Evolutionary conservation across 2,329 filamentous ascomycete species (phyloP), one percentile per base, ranked within the genome.

Genomic region (Fusarium burgessii): DNA sequence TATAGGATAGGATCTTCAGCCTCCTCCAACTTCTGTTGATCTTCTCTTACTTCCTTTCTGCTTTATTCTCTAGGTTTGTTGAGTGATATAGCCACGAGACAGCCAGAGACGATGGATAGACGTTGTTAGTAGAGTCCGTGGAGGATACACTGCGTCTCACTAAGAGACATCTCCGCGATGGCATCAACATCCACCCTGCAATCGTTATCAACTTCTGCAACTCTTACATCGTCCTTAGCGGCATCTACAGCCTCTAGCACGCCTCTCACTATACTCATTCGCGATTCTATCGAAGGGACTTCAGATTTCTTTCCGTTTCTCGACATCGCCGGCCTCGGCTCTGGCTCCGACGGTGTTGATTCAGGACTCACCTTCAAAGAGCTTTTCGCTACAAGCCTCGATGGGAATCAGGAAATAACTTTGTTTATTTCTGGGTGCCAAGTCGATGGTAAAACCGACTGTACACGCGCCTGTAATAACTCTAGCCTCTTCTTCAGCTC

Each of bases 261-360:
- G 10, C 72, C 78, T 7, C 75, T 81, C 20, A 75, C 68, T 14
- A 68, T 81, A 38, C 66, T 79, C 45, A 62, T 81, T 56, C 75
- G 72, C 36, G 51, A 69, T 50, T 72, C 68, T 58, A 76, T 81
- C 17, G 77, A 77, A 23, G 79, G 78, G 60, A 78, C 77, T 7
- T 75, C 76, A 1, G 78, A 80, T 72, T 82, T 82, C 71, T 82
- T 78, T 60, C 80, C 80, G 25, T 82, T 82, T 45, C 67, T 79
- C 55, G 80, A 82, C 66, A 77, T 82, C 36, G 77, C 74, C 38
- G 68, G 69, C 57, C 72, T 81, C 46, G 73, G 73, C 49, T 70
- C 73, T n/a, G 71, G 69, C 32, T 71, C 72, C 41, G 71, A 79
- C 46, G 66, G 69, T 46, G 68, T 72, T 47, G 72, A 78, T 51